Evolutionary conservation across 2,329 filamentous ascomycete genomes (phyloP).

Genomic region (Aphanocladium album): DNA sequence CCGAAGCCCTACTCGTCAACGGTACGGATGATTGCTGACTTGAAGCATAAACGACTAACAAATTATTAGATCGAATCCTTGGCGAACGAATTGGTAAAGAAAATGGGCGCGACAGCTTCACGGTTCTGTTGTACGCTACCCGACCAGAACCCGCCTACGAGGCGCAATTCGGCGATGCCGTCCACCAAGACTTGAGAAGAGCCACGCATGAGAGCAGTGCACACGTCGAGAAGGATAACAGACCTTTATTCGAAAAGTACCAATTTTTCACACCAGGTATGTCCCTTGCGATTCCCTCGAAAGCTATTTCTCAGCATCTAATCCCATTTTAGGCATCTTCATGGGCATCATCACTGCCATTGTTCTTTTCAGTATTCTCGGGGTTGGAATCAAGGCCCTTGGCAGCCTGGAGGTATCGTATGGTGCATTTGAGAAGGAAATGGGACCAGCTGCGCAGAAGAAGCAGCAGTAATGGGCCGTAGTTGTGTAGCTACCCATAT

Average conservation of each 20-base stretch:
- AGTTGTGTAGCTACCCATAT: neutral
- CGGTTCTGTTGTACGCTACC: slow-evolving; percentile 69
- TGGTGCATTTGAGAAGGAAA: slow-evolving; percentile 94
- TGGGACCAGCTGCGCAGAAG: slow-evolving; percentile 83
- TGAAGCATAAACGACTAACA: slow-evolving; percentile 8
- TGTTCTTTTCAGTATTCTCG: slow-evolving; percentile 70
- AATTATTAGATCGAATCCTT: slow-evolving; percentile 45
- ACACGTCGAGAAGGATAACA: slow-evolving; percentile 27
- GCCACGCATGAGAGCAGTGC: neutral
- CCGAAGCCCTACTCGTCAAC: slow-evolving; percentile 42
- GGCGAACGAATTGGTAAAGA: slow-evolving; percentile 40
- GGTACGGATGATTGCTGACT: slow-evolving; percentile 31
- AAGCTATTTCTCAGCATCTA: slow-evolving; percentile 7
- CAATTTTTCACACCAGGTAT: slow-evolving; percentile 87
- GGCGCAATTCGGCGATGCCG: slow-evolving; percentile 54
- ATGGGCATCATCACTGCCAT: slow-evolving; percentile 72
- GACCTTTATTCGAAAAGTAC: slow-evolving; percentile 81
- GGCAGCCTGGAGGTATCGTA: slow-evolving; percentile 83
- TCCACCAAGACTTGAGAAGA: slow-evolving; percentile 73
- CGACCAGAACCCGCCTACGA: slow-evolving; percentile 57
- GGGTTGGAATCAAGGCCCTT: slow-evolving; percentile 71
- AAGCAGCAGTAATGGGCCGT: slow-evolving; percentile 45
- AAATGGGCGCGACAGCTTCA: slow-evolving; percentile 50
- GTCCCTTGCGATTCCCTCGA: slow-evolving; percentile 23
- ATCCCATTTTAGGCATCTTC: slow-evolving; percentile 65